Evolutionary conservation across 2,329 filamentous ascomycete species (phyloP).

Genomic region (Exophiala sideris): DNA sequence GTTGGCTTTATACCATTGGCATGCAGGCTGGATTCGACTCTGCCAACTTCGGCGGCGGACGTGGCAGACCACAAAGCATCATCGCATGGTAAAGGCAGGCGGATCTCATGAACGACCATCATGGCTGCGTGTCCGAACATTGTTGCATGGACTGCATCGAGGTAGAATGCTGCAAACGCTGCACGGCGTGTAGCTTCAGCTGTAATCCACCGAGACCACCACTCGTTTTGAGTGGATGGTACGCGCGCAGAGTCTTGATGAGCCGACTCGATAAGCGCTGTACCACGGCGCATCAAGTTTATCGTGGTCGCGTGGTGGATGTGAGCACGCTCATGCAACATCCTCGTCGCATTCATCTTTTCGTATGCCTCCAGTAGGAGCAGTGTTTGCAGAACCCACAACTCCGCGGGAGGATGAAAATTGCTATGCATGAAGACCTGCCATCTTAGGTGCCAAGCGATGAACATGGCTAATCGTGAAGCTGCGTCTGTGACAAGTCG

Average conservation of each 20-base stretch:
- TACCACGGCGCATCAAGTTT: slow-evolving; percentile 89
- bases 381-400: slow-evolving; percentile 94
- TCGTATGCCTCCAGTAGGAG: slow-evolving; percentile 89
- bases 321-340: slow-evolving; percentile 88
- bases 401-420: slow-evolving; percentile 84
- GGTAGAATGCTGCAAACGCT: slow-evolving; percentile 89
- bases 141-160: slow-evolving; percentile 92
- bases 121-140: slow-evolving; percentile 98
- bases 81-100: slow-evolving; percentile 85
- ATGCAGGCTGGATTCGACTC: slow-evolving; percentile 75
- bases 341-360: slow-evolving; percentile 94
- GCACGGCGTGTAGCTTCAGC: slow-evolving; percentile 86
- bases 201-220: slow-evolving; percentile 95
- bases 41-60: slow-evolving; percentile 78
- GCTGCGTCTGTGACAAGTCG: slow-evolving; percentile 69
- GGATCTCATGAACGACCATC: slow-evolving; percentile 96
- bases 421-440: slow-evolving; percentile 88
- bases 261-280: slow-evolving; percentile 60
- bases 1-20: slow-evolving; percentile 79
- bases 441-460: slow-evolving; percentile 89
- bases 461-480: slow-evolving; percentile 78
- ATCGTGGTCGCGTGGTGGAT: slow-evolving; percentile 96
- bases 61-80: slow-evolving; percentile 89
- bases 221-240: slow-evolving; percentile 69
- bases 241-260: slow-evolving; percentile 62